A percentile compares a stretch with the other conserved stretches of the same genome.
These are phyloP conservation scores for Metschnikowia picachoensis DNA, from an alignment of 805 yeast species.

Conservation along the genomic window DNA sequence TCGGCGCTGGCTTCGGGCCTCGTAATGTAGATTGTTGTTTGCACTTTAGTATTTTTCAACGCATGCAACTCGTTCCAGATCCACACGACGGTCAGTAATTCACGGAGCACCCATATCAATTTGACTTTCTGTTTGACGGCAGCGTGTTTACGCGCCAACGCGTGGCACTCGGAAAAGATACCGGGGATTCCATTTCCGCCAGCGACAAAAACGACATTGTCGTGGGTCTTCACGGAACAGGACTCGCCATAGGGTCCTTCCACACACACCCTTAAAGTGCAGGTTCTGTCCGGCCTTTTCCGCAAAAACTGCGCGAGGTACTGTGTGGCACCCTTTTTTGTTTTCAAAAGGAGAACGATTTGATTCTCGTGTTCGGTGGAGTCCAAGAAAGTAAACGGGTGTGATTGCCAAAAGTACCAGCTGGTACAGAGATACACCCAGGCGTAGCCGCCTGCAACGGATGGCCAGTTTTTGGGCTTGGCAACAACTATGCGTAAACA, in stretches of 20 bases:
- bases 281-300: constrained; percentile 25
- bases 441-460: constrained; percentile 39
- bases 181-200: constrained; percentile 79
- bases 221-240: constrained; percentile 46
- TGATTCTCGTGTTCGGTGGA: constrained; percentile 10
- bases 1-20: background rate
- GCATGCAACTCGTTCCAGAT: constrained; percentile 9
- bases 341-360: constrained; percentile 29
- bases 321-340: constrained; percentile 36
- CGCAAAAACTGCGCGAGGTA: constrained; percentile 25
- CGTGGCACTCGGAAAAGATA: constrained; percentile 37
- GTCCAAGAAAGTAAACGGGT: constrained; percentile 35
- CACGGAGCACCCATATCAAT: constrained; percentile 16
- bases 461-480: constrained; percentile 32
- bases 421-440: constrained; percentile 30
- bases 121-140: constrained; percentile 10
- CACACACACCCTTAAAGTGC: constrained; percentile 29
- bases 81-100: constrained; percentile 6
- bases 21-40: constrained; percentile 10
- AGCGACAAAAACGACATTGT: constrained; percentile 55
- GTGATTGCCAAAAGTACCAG: constrained; percentile 39
- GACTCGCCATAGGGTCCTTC: constrained; percentile 73
- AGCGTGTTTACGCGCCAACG: constrained; percentile 20
- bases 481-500: constrained; percentile 33
- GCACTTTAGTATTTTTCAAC: constrained; percentile 3